Evolutionary conservation across 257 asterid genomes (phyloP).

Genomic region (Solanum commersonii): DNA sequence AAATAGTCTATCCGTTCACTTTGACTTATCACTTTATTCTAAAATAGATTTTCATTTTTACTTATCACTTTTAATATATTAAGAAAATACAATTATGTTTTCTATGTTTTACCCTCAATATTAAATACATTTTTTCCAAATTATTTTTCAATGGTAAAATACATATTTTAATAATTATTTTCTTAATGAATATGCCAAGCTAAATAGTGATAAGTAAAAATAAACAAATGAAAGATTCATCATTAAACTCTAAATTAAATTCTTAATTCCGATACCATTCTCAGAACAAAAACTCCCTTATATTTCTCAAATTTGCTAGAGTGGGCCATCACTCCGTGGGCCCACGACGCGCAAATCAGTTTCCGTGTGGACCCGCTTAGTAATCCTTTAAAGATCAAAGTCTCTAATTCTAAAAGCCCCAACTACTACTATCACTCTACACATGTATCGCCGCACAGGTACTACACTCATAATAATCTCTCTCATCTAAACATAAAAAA

Average conservation of each 20-base stretch:
- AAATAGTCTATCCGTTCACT: neutral
- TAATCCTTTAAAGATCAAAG: neutral
- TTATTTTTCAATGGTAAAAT: too few relatives aligned
- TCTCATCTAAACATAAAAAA: neutral
- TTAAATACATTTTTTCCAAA: too few relatives aligned
- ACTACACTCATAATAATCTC: neutral
- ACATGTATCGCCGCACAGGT: neutral
- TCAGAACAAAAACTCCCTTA: neutral
- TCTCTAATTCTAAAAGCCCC: neutral
- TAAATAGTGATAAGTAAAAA: too few relatives aligned
- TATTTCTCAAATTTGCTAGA: neutral
- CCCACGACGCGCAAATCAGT: neutral
- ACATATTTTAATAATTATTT: too few relatives aligned
- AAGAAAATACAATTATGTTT: too few relatives aligned
- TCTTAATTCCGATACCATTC: neutral
- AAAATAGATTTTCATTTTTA: too few relatives aligned
- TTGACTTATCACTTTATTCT: too few relatives aligned
- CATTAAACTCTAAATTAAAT: neutral
- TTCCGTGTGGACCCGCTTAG: conserved; percentile 3
- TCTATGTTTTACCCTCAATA: too few relatives aligned
- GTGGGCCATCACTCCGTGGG: neutral
- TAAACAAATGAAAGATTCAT: too few relatives aligned
- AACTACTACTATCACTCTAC: neutral
- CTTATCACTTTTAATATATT: too few relatives aligned
- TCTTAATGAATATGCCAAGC: too few relatives aligned